Evolutionary conservation across 2,329 filamentous ascomycete genomes (phyloP).

Genomic region (Lomentospora prolificans): DNA sequence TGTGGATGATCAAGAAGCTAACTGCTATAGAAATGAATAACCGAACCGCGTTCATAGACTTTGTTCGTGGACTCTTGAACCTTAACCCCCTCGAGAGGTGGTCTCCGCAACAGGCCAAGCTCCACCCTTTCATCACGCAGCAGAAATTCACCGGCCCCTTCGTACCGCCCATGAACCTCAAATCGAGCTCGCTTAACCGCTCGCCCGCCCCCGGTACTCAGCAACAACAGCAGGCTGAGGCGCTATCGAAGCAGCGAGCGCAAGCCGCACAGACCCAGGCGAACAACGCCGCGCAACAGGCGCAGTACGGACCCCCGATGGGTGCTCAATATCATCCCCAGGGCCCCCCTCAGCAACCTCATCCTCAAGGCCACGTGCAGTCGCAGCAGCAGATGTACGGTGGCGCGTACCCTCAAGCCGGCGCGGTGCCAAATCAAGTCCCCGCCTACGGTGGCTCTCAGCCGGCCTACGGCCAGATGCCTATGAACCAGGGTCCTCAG

Average conservation of each 20-base stretch:
- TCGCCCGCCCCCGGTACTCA: constrained; percentile 89
- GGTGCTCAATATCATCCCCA: constrained; percentile 35
- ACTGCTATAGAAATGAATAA: constrained; percentile 99
- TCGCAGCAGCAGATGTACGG: constrained; percentile 26
- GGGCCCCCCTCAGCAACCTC: neutral
- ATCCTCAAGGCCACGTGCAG: neutral
- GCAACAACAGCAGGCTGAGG: constrained; percentile 91
- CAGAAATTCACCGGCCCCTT: constrained; percentile 95
- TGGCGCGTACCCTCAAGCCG: constrained; percentile 63
- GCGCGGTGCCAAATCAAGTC: constrained; percentile 30
- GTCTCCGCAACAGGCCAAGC: constrained; percentile 94
- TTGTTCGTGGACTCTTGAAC: constrained; percentile 83
- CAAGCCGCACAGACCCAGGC: constrained; percentile 61
- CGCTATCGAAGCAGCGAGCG: constrained; percentile 83
- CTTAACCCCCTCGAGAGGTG: constrained; percentile 95
- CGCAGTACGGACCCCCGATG: constrained; percentile 36
- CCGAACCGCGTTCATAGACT: constrained; percentile 93
- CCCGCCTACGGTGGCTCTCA: constrained; percentile 72
- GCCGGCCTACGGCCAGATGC: constrained; percentile 63
- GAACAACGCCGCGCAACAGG: constrained; percentile 44
- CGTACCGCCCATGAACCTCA: constrained; percentile 93
- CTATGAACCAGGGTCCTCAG: constrained; percentile 55
- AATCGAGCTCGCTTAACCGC: constrained; percentile 72
- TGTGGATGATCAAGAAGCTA: too few relatives aligned
- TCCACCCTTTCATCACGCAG: constrained; percentile 97